Base-by-base conservation (phyloP, 805 yeast genomes). In the Yarrowia yakushimensis region DNA sequence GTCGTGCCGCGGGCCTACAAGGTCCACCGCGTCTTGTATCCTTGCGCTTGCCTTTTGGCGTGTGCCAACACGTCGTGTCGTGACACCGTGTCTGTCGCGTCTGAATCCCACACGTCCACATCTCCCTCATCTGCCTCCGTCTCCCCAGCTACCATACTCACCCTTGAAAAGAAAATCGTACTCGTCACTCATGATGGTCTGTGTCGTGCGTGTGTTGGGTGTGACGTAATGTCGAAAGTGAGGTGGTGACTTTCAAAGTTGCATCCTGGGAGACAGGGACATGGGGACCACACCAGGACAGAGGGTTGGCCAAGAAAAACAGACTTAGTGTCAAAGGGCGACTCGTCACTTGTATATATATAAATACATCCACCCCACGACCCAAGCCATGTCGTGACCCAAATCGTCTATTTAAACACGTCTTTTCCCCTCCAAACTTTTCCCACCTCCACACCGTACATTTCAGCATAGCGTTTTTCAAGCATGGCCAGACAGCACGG, bases 101-200 rank as follows among this genome's bases (percentile, higher is more conserved):
- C 9, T 34, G 15, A 9, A 36, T 10, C 9, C 10, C 39, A 10
- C 8, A 17, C 22, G 17, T 13, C 41, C 23, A 13, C 15, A 18
- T 2, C 7, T 28, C 20, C n/a, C 23, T 10, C 23, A n/a, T 12
- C 31, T 9, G 11, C 13, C 20, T 4, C 20, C 12, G 11, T 18
- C 9, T 11, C 18, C 10, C 12, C 17, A 17, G 3, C 8, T n/a
- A 2, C 13, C 9, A 9, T 15, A 67, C 74, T 55, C 63, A 73
- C 76, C 76, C 69, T 92, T 93, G 81, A 92, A 93, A 65, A 93
- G 82, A 76, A 87, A 92, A 75, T 93, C 98, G 82, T 94, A 88
- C 69, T 88, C 93, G 74, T 87, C 91, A 65, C 82, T 78, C 73
- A 78, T 52, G 59, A 34, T 52, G 59, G 45, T 23, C 59, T 48